A percentile compares a stretch with the other conserved stretches of the same genome.
phyloP scores from a whole-genome alignment of 768 basidiomycete species.

The Lentinula detonsa region DNA sequence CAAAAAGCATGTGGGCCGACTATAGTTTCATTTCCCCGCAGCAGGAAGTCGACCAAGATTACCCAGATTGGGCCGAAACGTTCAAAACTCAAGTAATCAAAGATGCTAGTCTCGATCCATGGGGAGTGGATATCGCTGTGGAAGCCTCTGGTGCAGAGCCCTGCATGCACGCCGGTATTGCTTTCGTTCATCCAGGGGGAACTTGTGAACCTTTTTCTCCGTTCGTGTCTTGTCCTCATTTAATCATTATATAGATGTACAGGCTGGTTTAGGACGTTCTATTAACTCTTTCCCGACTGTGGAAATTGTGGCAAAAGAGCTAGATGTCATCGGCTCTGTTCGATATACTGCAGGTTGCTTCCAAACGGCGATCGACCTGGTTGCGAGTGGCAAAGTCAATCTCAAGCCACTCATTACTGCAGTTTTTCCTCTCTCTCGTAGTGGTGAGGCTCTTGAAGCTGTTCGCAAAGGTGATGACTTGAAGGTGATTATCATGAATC shows the following conservation, averaged over 20 bases:
- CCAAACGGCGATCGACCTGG: conserved; percentile 13
- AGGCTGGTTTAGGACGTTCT: conserved; percentile 13
- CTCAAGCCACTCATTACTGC: conserved; percentile 13
- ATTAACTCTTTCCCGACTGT: conserved; percentile 13
- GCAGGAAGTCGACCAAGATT: conserved; percentile 3
- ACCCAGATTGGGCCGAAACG: conserved; percentile 9
- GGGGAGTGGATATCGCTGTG: conserved; percentile 14
- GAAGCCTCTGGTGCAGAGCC: conserved; percentile 15
- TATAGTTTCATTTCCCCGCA: conserved; percentile 9
- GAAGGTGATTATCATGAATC: conserved; percentile 17
- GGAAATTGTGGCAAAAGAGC: conserved; percentile 13
- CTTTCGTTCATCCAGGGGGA: conserved; percentile 12
- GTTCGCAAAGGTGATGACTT: conserved; percentile 12
- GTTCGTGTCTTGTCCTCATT: background rate
- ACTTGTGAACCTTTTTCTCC: conserved; percentile 8
- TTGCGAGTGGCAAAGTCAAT: conserved; percentile 10
- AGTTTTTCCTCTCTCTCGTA: conserved; percentile 11
- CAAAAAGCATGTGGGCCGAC: conserved; percentile 10
- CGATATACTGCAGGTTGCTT: conserved; percentile 16
- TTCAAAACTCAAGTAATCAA: conserved; percentile 8
- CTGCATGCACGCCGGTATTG: conserved; percentile 14
- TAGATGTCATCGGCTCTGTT: conserved; percentile 13
- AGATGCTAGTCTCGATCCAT: conserved; percentile 11
- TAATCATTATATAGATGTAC: conserved; percentile 7
- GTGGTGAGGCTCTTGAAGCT: conserved; percentile 12